Conservation (phyloP, 192 early-diverging fungal genomes). For the Umbelopsis isabellina region DNA sequence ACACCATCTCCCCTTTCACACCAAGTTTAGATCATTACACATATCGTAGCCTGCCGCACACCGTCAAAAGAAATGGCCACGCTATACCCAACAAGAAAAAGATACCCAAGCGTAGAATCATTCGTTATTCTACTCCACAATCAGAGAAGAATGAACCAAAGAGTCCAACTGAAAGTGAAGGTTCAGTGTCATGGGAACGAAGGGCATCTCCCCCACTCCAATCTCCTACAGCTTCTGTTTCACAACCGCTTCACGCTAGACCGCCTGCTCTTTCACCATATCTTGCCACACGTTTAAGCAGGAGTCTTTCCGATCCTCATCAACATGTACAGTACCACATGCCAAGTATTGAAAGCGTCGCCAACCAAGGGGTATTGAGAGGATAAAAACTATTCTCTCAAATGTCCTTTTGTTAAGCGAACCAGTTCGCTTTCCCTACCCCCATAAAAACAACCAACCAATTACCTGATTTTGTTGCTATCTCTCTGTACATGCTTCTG, state of each 20-base stretch:
- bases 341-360: slow-evolving; percentile 19
- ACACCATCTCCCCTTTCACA: slow-evolving; percentile 87
- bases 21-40: slow-evolving; percentile 80
- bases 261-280: slow-evolving; percentile 15
- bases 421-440: no score
- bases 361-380: slow-evolving; percentile 4
- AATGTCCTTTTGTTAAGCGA: not conserved
- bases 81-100: slow-evolving; percentile 35
- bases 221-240: slow-evolving; percentile 4
- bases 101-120: slow-evolving; percentile 39
- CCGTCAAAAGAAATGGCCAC: slow-evolving; percentile 28
- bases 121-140: slow-evolving; percentile 16
- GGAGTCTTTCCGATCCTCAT: slow-evolving; percentile 17
- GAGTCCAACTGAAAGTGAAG: slow-evolving; percentile 16
- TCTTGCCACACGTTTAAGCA: slow-evolving; percentile 14
- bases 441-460: no score
- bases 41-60: slow-evolving; percentile 64
- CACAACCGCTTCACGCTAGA: slow-evolving; percentile 1
- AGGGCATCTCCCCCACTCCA: not conserved
- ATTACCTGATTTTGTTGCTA: no score
- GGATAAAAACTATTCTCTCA: not conserved
- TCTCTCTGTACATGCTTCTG: no score
- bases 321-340: slow-evolving; percentile 22
- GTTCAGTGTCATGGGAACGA: slow-evolving; percentile 19
- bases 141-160: slow-evolving; percentile 3